These are phyloP conservation scores for Chlamydomonas reinhardtii DNA, from an alignment of 163 green algal genomes.

Conservation along the genomic window DNA sequence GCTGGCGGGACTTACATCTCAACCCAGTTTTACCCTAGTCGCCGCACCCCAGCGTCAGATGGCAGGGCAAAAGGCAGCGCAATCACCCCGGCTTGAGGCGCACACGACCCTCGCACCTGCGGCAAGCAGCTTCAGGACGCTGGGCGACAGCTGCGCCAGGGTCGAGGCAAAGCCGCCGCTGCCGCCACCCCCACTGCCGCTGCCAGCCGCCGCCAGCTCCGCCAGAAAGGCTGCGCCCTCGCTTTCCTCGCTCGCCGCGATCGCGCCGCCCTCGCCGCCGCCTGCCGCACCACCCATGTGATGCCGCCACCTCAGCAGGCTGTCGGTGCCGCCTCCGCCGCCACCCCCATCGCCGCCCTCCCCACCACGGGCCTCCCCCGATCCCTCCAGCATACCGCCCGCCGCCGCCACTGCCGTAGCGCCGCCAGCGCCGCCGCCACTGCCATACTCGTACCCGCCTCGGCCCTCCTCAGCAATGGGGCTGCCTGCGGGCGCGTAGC, in stretches of 20 bases:
- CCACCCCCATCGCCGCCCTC: background rate
- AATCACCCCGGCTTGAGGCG: no score
- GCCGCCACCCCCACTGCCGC: background rate
- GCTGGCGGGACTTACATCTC: no score
- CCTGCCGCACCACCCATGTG: background rate
- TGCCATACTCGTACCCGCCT: background rate
- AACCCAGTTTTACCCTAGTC: no score
- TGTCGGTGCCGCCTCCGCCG: background rate
- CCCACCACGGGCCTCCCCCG: background rate
- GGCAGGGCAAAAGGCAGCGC: no score
- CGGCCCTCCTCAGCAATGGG: constrained; percentile 5
- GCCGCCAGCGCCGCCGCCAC: background rate
- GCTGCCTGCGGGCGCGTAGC: background rate
- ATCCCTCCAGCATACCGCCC: constrained; percentile 35
- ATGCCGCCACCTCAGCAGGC: no score
- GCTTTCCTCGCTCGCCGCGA: background rate
- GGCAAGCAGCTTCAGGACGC: constrained; percentile 38
- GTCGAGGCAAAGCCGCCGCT: background rate
- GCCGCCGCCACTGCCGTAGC: background rate
- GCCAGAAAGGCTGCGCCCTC: background rate
- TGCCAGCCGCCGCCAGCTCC: background rate
- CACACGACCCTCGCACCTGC: background rate
- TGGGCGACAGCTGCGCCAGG: constrained; percentile 37
- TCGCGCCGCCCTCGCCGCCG: background rate
- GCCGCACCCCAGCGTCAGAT: no score